Conservation (phyloP, 2,329 filamentous ascomycete species). For the Didymella pinodella region DNA sequence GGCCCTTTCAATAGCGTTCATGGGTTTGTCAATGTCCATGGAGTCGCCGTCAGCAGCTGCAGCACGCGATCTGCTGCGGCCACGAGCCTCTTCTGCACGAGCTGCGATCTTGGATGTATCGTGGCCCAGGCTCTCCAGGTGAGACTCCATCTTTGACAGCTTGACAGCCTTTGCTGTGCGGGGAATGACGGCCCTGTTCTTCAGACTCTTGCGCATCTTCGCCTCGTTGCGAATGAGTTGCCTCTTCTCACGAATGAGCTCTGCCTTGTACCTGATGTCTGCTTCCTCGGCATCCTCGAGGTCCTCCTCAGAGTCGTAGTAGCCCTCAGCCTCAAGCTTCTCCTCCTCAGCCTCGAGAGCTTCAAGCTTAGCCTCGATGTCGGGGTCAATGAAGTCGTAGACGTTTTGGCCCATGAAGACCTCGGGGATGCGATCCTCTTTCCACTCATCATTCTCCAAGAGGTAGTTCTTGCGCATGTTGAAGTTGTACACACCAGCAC, state of each 20-base stretch:
- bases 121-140: conserved; percentile 84
- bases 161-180: conserved; percentile 81
- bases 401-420: conserved; percentile 96
- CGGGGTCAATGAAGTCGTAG: conserved; percentile 91
- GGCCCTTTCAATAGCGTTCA: conserved; percentile 60
- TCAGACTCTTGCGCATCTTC: conserved; percentile 93
- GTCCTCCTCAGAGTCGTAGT: conserved; percentile 78
- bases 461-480: conserved; percentile 89
- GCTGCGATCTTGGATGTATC: conserved; percentile 78
- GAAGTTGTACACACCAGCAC: conserved; percentile 94
- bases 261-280: conserved; percentile 88
- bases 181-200: conserved; percentile 95
- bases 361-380: conserved; percentile 91
- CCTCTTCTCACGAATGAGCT: conserved; percentile 94
- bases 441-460: conserved; percentile 90
- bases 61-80: conserved; percentile 71
- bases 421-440: conserved; percentile 94
- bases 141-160: conserved; percentile 84
- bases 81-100: conserved; percentile 76
- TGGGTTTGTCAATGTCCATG: conserved; percentile 71
- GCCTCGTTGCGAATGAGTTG: conserved; percentile 91
- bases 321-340: conserved; percentile 87
- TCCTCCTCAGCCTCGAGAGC: conserved; percentile 96
- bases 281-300: conserved; percentile 89
- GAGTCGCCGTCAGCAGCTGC: conserved; percentile 63